A percentile compares a stretch with the other conserved stretches of the same genome.
Evolutionary conservation across 176 grass and related monocot genomes (phyloP).

Genomic region (Oropetium thomaeum): DNA sequence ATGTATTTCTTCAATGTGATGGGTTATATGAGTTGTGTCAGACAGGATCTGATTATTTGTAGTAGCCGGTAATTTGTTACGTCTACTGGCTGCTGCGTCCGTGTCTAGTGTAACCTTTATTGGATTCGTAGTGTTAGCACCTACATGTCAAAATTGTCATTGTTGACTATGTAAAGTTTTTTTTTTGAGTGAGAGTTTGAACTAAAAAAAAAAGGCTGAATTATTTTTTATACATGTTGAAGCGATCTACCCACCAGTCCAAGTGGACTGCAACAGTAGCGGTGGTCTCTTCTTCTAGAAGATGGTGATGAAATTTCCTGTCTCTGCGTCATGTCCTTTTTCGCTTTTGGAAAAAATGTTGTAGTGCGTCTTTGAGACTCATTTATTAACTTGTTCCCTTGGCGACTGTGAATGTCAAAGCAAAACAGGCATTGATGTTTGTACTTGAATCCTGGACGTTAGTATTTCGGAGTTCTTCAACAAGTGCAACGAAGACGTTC

Average conservation of each 20-base stretch:
- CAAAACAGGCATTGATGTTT: neutral
- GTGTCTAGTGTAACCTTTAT: constrained; percentile 43
- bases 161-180: constrained; percentile 53
- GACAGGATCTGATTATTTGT: constrained; percentile 48
- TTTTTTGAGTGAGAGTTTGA: constrained; percentile 35
- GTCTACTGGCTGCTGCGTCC: constrained; percentile 25
- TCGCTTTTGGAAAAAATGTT: constrained; percentile 2
- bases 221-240: neutral
- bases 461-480: neutral
- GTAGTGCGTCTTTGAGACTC: neutral
- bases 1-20: constrained; percentile 34
- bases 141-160: constrained; percentile 29
- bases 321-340: neutral
- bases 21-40: constrained; percentile 37
- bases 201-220: neutral
- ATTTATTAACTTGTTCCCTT: neutral
- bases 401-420: neutral
- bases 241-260: neutral
- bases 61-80: constrained; percentile 51
- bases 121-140: constrained; percentile 38
- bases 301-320: neutral
- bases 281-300: constrained; percentile 3
- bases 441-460: neutral
- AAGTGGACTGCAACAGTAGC: neutral
- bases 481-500: neutral